Percentiles rank a stretch among this genome's conserved stretches.
Conservation (phyloP, 306 rosid species). For the Cicer arietinum region DNA sequence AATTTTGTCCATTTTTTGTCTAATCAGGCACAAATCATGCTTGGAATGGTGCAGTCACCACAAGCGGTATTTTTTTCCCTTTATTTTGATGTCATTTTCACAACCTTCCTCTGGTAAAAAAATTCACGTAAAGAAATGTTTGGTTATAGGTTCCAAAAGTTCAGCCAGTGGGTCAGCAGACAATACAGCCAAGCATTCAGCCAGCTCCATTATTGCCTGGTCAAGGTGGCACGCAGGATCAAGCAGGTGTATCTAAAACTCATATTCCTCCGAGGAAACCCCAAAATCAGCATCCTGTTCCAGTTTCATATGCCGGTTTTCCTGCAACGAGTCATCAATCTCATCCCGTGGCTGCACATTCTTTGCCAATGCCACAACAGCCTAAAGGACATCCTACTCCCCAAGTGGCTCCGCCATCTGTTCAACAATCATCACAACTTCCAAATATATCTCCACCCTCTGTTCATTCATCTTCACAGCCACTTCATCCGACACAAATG, state of each 20-base stretch:
- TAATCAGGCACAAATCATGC: constrained; percentile 94
- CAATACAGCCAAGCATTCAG: constrained; percentile 62
- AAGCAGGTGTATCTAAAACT: constrained; percentile 63
- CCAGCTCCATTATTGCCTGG: constrained; percentile 59
- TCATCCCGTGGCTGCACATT: constrained; percentile 66
- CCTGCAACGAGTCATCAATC: constrained; percentile 69
- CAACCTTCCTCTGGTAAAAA: constrained; percentile 19
- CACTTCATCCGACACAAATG: constrained; percentile 74
- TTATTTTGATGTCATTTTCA: constrained; percentile 21
- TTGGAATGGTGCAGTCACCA: constrained; percentile 96
- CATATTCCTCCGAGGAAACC: constrained; percentile 67
- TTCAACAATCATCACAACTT: constrained; percentile 75
- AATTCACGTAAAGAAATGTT: constrained; percentile 33
- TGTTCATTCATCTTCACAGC: constrained; percentile 75
- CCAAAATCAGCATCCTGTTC: constrained; percentile 65
- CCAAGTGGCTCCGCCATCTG: constrained; percentile 58
- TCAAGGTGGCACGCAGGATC: constrained; percentile 68
- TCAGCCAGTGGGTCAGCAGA: constrained; percentile 70
- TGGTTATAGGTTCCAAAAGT: constrained; percentile 71
- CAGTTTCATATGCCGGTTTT: constrained; percentile 65
- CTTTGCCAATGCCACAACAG: constrained; percentile 68
- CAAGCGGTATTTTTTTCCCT: constrained; percentile 60
- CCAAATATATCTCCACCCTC: constrained; percentile 65
- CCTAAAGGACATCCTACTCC: constrained; percentile 73
- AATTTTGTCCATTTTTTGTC: constrained; percentile 40